Conservation (phyloP, 305 asterid genomes). For the Nicotiana rustica region DNA sequence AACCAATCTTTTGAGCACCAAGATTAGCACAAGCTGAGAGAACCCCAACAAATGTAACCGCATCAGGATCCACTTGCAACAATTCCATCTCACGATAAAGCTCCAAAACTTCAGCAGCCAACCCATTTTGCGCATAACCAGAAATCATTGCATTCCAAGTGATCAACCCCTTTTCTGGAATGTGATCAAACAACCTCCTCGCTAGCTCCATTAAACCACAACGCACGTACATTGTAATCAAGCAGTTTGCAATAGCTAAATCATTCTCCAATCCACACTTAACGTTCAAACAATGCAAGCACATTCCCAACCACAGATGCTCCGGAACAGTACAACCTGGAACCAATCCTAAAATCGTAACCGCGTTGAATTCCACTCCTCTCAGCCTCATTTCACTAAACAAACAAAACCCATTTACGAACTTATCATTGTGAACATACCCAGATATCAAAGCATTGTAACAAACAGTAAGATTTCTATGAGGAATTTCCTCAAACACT, state of each 20-base stretch:
- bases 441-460: conserved; percentile 89
- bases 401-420: conserved; percentile 54
- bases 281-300: conserved; percentile 62
- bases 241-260: conserved; percentile 69
- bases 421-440: conserved; percentile 47
- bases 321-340: conserved; percentile 61
- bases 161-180: conserved; percentile 63
- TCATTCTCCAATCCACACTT: conserved; percentile 57
- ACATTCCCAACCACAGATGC: conserved; percentile 66
- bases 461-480: conserved; percentile 58
- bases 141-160: conserved; percentile 97
- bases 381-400: conserved; percentile 62
- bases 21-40: conserved; percentile 87
- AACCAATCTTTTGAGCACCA: conserved; percentile 70
- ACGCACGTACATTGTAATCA: conserved; percentile 77
- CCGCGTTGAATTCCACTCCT: conserved; percentile 47
- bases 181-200: conserved; percentile 62
- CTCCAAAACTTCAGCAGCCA: conserved; percentile 64
- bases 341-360: conserved; percentile 80
- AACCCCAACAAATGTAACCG: conserved; percentile 81
- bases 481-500: conserved; percentile 81
- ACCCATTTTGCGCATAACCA: conserved; percentile 87
- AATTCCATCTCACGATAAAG: conserved; percentile 72
- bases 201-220: conserved; percentile 68
- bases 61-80: conserved; percentile 63